These are phyloP conservation scores for Ensete glaucum DNA, from an alignment of 176 grass and related monocot genomes.

Conservation along the genomic window DNA sequence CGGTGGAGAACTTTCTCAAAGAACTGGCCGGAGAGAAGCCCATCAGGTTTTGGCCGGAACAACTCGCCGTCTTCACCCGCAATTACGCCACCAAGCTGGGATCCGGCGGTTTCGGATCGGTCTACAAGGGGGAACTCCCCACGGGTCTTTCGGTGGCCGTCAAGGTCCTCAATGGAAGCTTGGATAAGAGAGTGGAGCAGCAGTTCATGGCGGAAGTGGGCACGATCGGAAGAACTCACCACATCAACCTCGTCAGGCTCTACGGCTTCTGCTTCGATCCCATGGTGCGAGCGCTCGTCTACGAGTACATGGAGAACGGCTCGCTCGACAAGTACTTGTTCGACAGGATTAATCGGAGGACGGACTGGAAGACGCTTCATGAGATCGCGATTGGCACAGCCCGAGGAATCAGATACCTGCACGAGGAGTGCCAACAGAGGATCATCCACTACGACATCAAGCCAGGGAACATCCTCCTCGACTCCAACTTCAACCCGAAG, in stretches of 20 bases:
- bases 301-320: conserved; percentile 5
- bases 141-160: too few relatives aligned
- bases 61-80: not conserved
- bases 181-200: too few relatives aligned
- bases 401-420: conserved; percentile 5
- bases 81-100: not conserved
- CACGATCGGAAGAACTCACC: too few relatives aligned
- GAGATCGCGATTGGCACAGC: conserved; percentile 8
- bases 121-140: too few relatives aligned
- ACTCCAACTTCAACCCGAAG: not conserved
- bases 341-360: too few relatives aligned
- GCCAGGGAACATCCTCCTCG: conserved; percentile 1
- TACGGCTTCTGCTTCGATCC: not conserved
- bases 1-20: not conserved
- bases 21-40: not conserved
- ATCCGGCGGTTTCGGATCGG: not conserved
- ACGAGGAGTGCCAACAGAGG: conserved; percentile 1
- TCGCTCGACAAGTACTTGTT: conserved; percentile 3
- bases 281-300: not conserved
- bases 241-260: too few relatives aligned
- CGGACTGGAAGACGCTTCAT: not conserved
- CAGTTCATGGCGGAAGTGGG: too few relatives aligned
- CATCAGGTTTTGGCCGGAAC: not conserved
- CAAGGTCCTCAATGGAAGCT: too few relatives aligned
- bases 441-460: conserved; percentile 17